These are phyloP conservation scores for Mortierella sp. DNA, from an alignment of 371 early-diverging fungal genomes.

Conservation along the genomic window DNA sequence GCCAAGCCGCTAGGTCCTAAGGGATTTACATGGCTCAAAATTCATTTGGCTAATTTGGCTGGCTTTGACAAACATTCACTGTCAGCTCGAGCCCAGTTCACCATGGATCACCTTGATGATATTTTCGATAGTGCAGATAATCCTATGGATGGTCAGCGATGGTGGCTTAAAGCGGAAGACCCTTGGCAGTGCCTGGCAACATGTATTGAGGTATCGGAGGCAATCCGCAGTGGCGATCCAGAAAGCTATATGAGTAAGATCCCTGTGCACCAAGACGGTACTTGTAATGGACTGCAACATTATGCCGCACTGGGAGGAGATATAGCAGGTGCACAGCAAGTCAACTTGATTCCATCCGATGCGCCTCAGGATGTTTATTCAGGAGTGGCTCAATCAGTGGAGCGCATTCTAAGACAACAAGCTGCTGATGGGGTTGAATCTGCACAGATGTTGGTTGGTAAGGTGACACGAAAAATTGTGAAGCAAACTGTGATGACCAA, in stretches of 20 bases:
- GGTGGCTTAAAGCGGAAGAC: slow-evolving; percentile 94
- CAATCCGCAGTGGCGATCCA: slow-evolving; percentile 82
- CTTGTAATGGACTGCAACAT: slow-evolving; percentile 99
- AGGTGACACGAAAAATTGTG: slow-evolving; percentile 93
- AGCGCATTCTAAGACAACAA: slow-evolving; percentile 75
- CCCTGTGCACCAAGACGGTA: slow-evolving; percentile 98
- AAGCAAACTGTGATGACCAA: slow-evolving; percentile 99
- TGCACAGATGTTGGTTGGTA: slow-evolving; percentile 72
- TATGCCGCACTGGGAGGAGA: slow-evolving; percentile 99
- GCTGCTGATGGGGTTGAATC: slow-evolving; percentile 67
- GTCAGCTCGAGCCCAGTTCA: slow-evolving; percentile 83
- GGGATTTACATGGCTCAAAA: slow-evolving; percentile 95
- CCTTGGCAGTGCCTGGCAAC: slow-evolving; percentile 97
- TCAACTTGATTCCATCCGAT: slow-evolving; percentile 91
- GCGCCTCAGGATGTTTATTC: slow-evolving; percentile 96
- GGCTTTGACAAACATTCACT: slow-evolving; percentile 96
- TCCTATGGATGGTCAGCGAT: slow-evolving; percentile 80
- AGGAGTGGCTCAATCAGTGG: slow-evolving; percentile 87
- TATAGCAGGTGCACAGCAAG: slow-evolving; percentile 89
- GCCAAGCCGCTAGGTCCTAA: slow-evolving; percentile 88
- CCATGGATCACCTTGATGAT: slow-evolving; percentile 79
- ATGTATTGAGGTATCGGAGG: slow-evolving; percentile 88
- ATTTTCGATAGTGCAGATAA: slow-evolving; percentile 89
- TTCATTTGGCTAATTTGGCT: slow-evolving; percentile 94
- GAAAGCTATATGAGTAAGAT: slow-evolving; percentile 76